Base-by-base conservation (phyloP, 2,329 filamentous ascomycete species). In the Lasiodiplodia sp. region DNA sequence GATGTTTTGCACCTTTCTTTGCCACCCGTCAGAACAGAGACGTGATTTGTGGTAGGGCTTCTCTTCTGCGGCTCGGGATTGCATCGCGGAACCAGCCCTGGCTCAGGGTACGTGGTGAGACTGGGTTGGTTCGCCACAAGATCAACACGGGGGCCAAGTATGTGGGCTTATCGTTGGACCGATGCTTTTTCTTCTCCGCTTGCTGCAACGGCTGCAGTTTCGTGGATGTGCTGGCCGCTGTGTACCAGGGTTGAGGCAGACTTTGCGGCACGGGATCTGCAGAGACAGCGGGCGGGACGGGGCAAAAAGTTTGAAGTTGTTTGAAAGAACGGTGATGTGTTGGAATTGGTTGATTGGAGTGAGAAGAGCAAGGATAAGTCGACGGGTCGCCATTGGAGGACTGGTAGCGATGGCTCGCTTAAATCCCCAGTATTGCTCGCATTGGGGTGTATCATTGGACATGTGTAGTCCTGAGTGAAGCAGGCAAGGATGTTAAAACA, bases 141-240 rank as follows among this genome's bases (percentile, higher is more conserved):
- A 47, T 47, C 44, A 47, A n/a, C 44, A n/a, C 8, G 44, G 2
- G 44, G 44, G 44, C 44, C 21, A 18, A 47, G 44, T 21, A 21
- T 5, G 40, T 47, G 16, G 38, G 38, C 56, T 47, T 28, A 60
- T 47, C 23, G 38, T 38, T 14, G 10, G 44, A 47, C n/a, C 40
- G 40, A 44, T 44, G 40, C 44, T n/a, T 21, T 47, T 47, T 18
- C 18, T 44, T 47, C 11, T 21, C 44, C 44, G 25, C n/a, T 21
- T 31, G 18, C 31, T 60, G 56, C 38, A 47, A 28, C 56, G 16
- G 34, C 55, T 58, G 55, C 55, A 14, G 55, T 58, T 58, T 40
- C 34, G 56, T 40, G 38, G 21, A 21, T 47, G 37, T 47, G 37
- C 44, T 38, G 21, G 37, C 16, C 14, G 21, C 21, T 47, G 3